A percentile compares a stretch with the other conserved stretches of the same genome.
Conservation (phyloP, 257 asterid species). For the Lycium ferocissimum region DNA sequence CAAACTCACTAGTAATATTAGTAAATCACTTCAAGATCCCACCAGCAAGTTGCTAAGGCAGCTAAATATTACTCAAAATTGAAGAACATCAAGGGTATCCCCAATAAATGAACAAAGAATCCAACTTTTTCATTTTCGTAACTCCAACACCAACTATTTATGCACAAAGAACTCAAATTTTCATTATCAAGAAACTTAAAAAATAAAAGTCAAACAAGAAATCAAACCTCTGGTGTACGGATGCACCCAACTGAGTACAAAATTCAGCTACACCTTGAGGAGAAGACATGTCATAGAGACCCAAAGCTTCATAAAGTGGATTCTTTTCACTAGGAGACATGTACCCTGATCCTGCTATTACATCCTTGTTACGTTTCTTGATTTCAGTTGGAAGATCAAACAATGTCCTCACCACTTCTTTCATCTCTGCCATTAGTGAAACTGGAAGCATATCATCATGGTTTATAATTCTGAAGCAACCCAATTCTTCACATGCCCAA, state of each 20-base stretch:
- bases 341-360: conserved; percentile 67
- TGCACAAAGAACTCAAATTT: neutral
- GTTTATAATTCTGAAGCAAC: conserved; percentile 47
- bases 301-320: conserved; percentile 73
- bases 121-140: neutral
- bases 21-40: neutral
- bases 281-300: conserved; percentile 63
- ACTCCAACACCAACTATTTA: neutral
- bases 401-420: conserved; percentile 47
- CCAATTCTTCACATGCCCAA: conserved; percentile 54
- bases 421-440: conserved; percentile 62
- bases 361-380: conserved; percentile 55
- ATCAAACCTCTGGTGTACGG: conserved; percentile 61
- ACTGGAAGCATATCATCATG: conserved; percentile 40
- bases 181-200: conserved; percentile 13
- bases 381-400: conserved; percentile 60
- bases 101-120: neutral
- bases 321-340: conserved; percentile 55
- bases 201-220: neutral
- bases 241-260: conserved; percentile 52
- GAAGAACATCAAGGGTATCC: neutral
- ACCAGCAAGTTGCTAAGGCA: neutral
- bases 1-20: accelerated
- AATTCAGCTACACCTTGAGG: conserved; percentile 51
- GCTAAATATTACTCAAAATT: neutral